Percentiles rank a stretch among this genome's conserved stretches.
These are phyloP conservation scores for Tulasnella calospora DNA, from an alignment of 768 basidiomycete species.

Conservation along the genomic window DNA sequence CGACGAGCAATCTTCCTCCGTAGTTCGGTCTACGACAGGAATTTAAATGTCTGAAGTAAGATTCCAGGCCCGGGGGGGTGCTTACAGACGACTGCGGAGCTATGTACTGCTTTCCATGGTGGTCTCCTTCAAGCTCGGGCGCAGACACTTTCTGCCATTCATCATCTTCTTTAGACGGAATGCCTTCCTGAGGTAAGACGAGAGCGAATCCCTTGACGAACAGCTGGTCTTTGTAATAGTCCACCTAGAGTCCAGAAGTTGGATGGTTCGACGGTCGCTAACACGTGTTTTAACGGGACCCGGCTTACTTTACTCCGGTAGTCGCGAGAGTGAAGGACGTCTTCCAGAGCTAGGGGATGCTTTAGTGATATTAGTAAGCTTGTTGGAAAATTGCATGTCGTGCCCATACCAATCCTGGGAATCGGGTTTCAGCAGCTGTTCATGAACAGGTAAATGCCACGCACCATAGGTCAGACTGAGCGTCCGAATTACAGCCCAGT, in stretches of 20 bases:
- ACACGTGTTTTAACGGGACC: background rate
- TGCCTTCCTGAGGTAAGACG: background rate
- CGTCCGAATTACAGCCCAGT: slow-evolving; percentile 17
- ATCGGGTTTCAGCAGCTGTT: background rate
- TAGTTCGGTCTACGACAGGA: background rate
- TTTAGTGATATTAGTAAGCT: background rate
- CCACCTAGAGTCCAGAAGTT: background rate
- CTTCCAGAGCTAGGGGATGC: slow-evolving; percentile 34
- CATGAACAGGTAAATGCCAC: background rate
- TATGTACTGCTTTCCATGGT: background rate
- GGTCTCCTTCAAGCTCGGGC: background rate
- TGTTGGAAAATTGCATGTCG: background rate
- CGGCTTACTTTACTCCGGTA: slow-evolving; percentile 16
- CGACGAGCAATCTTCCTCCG: background rate
- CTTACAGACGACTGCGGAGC: background rate
- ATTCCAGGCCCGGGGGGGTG: background rate
- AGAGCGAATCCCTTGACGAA: slow-evolving; percentile 63
- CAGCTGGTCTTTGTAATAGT: slow-evolving; percentile 46
- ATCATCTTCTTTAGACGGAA: background rate
- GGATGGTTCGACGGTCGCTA: background rate
- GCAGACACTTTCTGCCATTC: background rate
- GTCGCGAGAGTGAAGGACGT: slow-evolving; percentile 31
- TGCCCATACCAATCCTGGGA: background rate
- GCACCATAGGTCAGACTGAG: slow-evolving; percentile 18
- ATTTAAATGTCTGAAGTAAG: background rate